Evolutionary conservation across 1,139 yeast species (phyloP).

Genomic region (Taiozyma sp.): DNA sequence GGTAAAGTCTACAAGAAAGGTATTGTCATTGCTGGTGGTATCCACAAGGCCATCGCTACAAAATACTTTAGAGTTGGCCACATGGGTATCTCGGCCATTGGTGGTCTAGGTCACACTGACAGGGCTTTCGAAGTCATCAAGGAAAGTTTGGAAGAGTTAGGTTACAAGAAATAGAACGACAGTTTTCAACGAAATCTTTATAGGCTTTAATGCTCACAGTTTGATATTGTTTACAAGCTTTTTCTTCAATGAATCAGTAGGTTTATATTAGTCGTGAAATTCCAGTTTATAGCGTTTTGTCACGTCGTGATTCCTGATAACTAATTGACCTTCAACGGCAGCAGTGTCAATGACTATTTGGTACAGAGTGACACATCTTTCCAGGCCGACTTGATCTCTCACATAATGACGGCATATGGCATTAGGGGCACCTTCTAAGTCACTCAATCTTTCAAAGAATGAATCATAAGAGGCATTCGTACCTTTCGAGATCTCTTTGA

Average conservation of each 20-base stretch:
- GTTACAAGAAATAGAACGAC: slow-evolving; percentile 27
- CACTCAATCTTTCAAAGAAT: slow-evolving; percentile 12
- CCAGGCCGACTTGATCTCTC: slow-evolving; percentile 11
- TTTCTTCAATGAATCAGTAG: not conserved
- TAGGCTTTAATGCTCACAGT: not conserved
- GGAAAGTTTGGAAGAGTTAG: slow-evolving; percentile 36
- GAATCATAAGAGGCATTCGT: slow-evolving; percentile 9
- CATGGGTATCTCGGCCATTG: slow-evolving; percentile 72
- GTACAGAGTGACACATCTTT: slow-evolving; percentile 14
- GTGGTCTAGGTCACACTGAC: slow-evolving; percentile 34
- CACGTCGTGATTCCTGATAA: slow-evolving; percentile 13
- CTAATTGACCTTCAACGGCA: slow-evolving; percentile 11
- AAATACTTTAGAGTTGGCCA: slow-evolving; percentile 93
- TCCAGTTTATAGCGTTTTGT: slow-evolving; percentile 11
- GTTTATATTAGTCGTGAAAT: not conserved
- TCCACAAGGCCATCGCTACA: slow-evolving; percentile 74
- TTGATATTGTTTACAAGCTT: not conserved
- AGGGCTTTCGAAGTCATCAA: slow-evolving; percentile 36
- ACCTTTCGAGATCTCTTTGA: slow-evolving; percentile 7
- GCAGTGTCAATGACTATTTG: slow-evolving; percentile 14
- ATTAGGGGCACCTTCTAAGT: slow-evolving; percentile 8
- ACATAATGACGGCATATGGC: slow-evolving; percentile 12
- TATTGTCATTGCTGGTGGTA: slow-evolving; percentile 88
- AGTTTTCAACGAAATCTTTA: not conserved
- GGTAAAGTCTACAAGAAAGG: slow-evolving; percentile 57